phyloP scores from a whole-genome alignment of 2,329 filamentous ascomycete genomes.

The Biscogniauxia mediterranea region DNA sequence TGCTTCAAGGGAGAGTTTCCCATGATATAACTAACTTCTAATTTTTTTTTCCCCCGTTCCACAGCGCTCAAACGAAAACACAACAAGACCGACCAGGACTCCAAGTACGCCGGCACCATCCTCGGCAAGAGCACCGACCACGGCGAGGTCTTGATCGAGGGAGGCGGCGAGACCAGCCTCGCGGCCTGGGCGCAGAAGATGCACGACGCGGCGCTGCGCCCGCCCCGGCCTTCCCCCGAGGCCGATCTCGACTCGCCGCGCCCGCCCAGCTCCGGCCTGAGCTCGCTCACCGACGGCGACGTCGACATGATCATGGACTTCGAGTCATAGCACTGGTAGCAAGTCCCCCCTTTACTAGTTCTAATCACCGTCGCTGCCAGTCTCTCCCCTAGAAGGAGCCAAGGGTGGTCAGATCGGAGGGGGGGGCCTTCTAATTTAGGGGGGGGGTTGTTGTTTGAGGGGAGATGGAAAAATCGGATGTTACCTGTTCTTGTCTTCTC shows the following conservation, averaged over 20 bases:
- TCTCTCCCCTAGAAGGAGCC: no score
- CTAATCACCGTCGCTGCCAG: no score
- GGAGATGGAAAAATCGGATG: no score
- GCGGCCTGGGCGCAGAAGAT: conserved; percentile 59
- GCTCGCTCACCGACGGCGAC: conserved; percentile 51
- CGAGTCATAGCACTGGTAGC: conserved; percentile 3
- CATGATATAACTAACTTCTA: background rate
- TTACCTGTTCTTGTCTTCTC: no score
- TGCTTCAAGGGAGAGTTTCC: background rate
- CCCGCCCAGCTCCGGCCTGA: conserved; percentile 54
- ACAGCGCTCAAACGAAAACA: conserved; percentile 86
- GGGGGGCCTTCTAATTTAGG: no score
- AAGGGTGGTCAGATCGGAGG: no score
- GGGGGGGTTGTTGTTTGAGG: no score
- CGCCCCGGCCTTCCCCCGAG: conserved; percentile 21
- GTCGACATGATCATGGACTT: conserved; percentile 40
- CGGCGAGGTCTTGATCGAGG: conserved; percentile 73
- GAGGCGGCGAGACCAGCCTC: conserved; percentile 66
- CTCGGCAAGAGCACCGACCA: conserved; percentile 73
- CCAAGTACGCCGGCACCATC: conserved; percentile 80
- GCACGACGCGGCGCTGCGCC: conserved; percentile 31
- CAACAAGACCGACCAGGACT: conserved; percentile 83
- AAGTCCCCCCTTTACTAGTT: no score
- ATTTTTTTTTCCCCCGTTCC: background rate
- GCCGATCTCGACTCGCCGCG: conserved; percentile 40